Evolutionary conservation across 2,329 filamentous ascomycete species (phyloP), one percentile per base, ranked within the genome.

Genomic region (Penicillium sp.): DNA sequence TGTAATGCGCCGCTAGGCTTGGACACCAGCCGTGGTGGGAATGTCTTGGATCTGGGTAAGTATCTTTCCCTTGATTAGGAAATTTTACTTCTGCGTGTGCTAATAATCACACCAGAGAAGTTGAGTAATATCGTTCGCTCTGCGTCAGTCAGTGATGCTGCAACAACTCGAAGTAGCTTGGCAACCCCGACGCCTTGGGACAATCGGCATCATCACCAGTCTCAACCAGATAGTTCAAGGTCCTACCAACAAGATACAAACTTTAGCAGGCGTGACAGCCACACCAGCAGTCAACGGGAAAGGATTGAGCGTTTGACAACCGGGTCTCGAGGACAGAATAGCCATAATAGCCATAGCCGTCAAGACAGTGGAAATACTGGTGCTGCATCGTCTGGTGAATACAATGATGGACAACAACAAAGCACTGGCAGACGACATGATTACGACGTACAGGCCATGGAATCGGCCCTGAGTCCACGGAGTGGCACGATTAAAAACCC

Each of bases 391-490:
- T 91, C 90, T 1, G 85, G 82, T 21, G 91, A 92, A 47, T 96
- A 95, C 67, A 82, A 86, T 24, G 89, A 93, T 61, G 87, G 87
- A 2, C 85, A 85, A 16, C 85, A 90, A 64, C 83, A 82, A 6
- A 83, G 83, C 38, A 78, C 78, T 24, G 81, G 82, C 42, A 84
- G 92, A 64, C 87, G 89, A 55, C 91, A 97, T 68, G 93, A 97
- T 69, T 97, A 96, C 67, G 94, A 97, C 68, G 84, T 96, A 16
- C 93, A 97, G 71, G 91, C 92, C 3, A 96, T 97, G 90, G 93
- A 97, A 72, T 90, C 90, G 0, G 88, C 86, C 33, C 80, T 95
- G 18, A 83, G 84, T 61, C 89, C 91, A 5, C 86, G 88, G 38
- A 75, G 81, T 5, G 81, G 77, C 52, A 70, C 88, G 20, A 81